Evolutionary conservation across 2,329 filamentous ascomycete species (phyloP), one percentile per base, ranked within the genome.

Genomic region (Metarhizium humberi): DNA sequence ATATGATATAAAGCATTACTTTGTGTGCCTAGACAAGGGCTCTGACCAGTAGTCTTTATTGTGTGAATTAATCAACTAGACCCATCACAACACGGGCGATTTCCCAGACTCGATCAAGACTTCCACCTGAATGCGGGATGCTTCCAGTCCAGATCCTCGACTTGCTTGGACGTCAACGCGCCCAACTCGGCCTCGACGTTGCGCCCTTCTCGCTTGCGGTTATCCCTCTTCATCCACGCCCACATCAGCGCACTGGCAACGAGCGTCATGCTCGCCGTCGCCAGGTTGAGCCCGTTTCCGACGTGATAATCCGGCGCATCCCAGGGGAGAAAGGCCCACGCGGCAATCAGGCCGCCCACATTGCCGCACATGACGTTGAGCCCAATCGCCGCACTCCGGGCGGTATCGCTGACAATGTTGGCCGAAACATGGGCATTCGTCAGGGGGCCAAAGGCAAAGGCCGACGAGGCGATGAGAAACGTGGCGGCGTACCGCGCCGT

Each of bases 371-470:
- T 88, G 63, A 89, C 68, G 51, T 82, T 83, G 0, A 78, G 80
- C 13, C 81, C 85, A 48, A 89, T 86, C 3, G 84, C 84, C 0
- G 82, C 78, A 8, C 80, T 82, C 14, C 86, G 78, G 0, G 86
- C 83, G 0, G 86, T 87, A 61, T 90, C 87, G 4, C 82, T 84
- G 7, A 89, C 78, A 0, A 90, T 84, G 60, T 89, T 89, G 6
- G 85, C 86, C 0, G 84, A 81, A 0, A 80, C 82, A 54, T 88
- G 79, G 0, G 85, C 85, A 59, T 86, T 88, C 60, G 78, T 80
- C 11, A 90, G 75, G 0, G 85, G 76, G 0, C 85, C 86, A 49
- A 82, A 78, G 3, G 79, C 69, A 62, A 87, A 89, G 4, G 81
- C 79, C 0, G 84, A 85, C 7, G 75, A 75, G 1, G 85, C 80